phyloP scores from a whole-genome alignment of 257 asterid genomes.

The Pogostemon cablin region DNA sequence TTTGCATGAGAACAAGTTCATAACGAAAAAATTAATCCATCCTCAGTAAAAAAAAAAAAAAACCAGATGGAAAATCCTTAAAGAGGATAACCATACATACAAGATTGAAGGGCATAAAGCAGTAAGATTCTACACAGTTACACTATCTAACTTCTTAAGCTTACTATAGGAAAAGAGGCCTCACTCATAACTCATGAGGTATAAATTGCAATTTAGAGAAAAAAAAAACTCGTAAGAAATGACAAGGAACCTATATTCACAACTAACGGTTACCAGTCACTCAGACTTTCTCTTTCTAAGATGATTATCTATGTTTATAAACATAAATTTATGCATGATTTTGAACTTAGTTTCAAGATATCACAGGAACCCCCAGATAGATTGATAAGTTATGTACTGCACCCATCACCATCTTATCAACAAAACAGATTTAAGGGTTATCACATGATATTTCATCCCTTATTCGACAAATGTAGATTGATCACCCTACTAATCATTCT shows the following conservation, averaged over 20 bases:
- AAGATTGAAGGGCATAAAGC: constrained; percentile 17
- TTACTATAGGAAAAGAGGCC: constrained; percentile 22
- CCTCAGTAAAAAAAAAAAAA: constrained; percentile 8
- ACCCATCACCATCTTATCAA: constrained; percentile 21
- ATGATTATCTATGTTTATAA: background rate
- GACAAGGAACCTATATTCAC: constrained; percentile 1
- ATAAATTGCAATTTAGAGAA: constrained; percentile 1
- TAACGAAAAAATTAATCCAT: constrained; percentile 30
- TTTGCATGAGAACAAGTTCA: constrained; percentile 40
- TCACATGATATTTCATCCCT: constrained; percentile 9
- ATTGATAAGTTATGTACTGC: background rate
- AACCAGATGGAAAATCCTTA: background rate
- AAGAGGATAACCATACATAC: constrained; percentile 16
- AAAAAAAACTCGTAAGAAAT: background rate
- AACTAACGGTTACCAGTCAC: background rate
- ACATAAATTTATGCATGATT: background rate
- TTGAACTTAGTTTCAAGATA: background rate
- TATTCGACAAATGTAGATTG: constrained; percentile 11
- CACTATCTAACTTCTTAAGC: constrained; percentile 8
- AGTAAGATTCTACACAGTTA: constrained; percentile 25
- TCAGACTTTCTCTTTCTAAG: constrained; percentile 1
- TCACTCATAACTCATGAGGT: constrained; percentile 19
- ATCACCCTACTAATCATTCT: constrained; percentile 12
- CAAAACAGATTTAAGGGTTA: constrained; percentile 14
- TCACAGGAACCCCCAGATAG: background rate